Evolutionary conservation across 1,284 basidiomycete genomes (phyloP).

Genomic region (Phaffia rhodozyma): DNA sequence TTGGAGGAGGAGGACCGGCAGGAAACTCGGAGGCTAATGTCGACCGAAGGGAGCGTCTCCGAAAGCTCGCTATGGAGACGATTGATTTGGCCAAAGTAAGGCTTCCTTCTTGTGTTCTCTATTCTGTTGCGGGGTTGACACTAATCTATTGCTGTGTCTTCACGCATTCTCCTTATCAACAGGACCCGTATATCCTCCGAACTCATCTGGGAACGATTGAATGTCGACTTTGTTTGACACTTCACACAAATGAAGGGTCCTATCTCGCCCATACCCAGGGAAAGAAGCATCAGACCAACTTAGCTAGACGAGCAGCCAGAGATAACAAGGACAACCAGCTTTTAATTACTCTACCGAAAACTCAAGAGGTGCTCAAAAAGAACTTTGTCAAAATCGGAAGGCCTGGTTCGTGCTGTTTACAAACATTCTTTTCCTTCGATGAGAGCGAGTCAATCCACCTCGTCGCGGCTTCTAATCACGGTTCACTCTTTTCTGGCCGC

Average conservation of each 20-base stretch:
- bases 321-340: constrained; percentile 88
- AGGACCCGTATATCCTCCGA: constrained; percentile 98
- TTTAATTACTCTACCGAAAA: constrained; percentile 63
- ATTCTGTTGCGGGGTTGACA: too few species aligned
- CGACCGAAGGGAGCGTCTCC: constrained; percentile 82
- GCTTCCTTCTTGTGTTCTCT: constrained; percentile 9
- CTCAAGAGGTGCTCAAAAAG: constrained; percentile 65
- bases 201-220: constrained; percentile 95
- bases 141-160: too few species aligned
- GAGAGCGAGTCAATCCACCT: constrained; percentile 28
- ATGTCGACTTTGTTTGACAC: constrained; percentile 92
- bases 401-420: constrained; percentile 46
- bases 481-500: neutral
- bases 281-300: constrained; percentile 98
- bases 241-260: constrained; percentile 98
- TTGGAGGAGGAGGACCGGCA: constrained; percentile 18
- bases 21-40: constrained; percentile 64
- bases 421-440: constrained; percentile 38
- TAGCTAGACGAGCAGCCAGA: constrained; percentile 85
- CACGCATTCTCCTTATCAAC: neutral
- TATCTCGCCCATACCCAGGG: constrained; percentile 99
- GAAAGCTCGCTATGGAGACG: constrained; percentile 90
- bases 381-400: constrained; percentile 95
- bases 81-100: constrained; percentile 85
- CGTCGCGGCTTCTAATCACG: constrained; percentile 1